Conservation (phyloP, 768 basidiomycete genomes). For the Lactarius sanguifluus region DNA sequence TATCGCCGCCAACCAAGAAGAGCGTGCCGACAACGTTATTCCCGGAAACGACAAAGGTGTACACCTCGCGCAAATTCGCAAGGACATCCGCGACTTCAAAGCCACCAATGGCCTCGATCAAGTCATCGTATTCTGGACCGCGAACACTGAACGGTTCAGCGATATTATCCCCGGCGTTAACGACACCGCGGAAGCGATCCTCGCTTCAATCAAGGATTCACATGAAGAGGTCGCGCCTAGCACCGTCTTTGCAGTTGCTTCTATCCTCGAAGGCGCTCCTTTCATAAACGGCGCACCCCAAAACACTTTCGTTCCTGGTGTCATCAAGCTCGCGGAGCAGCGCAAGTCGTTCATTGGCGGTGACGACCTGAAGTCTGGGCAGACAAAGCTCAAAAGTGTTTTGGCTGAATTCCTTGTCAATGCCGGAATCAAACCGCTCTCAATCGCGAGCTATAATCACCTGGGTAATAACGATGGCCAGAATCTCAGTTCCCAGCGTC, state of each 20-base stretch:
- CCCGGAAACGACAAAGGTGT: constrained; percentile 83
- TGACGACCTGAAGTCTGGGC: constrained; percentile 97
- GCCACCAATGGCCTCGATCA: constrained; percentile 76
- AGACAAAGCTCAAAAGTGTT: constrained; percentile 96
- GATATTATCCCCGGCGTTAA: constrained; percentile 94
- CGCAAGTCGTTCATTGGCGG: constrained; percentile 92
- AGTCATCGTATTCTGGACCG: constrained; percentile 96
- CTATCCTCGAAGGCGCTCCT: constrained; percentile 92
- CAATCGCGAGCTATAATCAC: constrained; percentile 98
- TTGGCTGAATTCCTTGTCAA: constrained; percentile 98
- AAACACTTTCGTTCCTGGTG: constrained; percentile 98
- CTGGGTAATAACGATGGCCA: constrained; percentile 97
- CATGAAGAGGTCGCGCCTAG: constrained; percentile 97
- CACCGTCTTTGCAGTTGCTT: constrained; percentile 91
- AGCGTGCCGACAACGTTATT: constrained; percentile 91
- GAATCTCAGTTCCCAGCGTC: constrained; percentile 84
- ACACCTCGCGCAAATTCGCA: constrained; percentile 89
- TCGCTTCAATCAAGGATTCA: constrained; percentile 76
- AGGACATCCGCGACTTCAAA: constrained; percentile 96
- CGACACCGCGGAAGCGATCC: constrained; percentile 87
- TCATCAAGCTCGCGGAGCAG: constrained; percentile 88
- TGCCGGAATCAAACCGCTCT: constrained; percentile 96
- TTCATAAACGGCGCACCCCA: constrained; percentile 98
- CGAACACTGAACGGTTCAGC: constrained; percentile 97
- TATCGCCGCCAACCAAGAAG: constrained; percentile 97